These are phyloP conservation scores for Cryptococcus floricola DNA, from an alignment of 1,284 basidiomycete species.

Conservation along the genomic window DNA sequence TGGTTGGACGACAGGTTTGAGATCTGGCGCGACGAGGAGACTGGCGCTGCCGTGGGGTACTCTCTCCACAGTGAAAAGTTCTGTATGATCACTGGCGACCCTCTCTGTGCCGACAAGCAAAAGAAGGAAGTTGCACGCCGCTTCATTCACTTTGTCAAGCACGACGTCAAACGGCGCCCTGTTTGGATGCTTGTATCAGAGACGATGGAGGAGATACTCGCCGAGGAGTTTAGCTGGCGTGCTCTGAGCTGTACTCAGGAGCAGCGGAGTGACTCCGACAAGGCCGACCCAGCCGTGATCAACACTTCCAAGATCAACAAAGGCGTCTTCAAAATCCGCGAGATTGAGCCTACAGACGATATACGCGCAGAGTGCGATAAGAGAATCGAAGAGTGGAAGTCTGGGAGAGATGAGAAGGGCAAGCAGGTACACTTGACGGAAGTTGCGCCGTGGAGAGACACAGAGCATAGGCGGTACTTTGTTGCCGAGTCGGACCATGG, in stretches of 20 bases:
- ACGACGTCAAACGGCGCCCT: slow-evolving; percentile 53
- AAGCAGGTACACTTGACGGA: slow-evolving; percentile 59
- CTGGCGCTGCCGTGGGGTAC: slow-evolving; percentile 56
- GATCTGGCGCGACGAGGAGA: slow-evolving; percentile 54
- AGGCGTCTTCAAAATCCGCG: slow-evolving; percentile 52
- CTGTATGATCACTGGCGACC: slow-evolving; percentile 55
- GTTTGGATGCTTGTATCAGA: slow-evolving; percentile 56
- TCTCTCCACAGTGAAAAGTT: slow-evolving; percentile 44
- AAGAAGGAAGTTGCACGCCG: slow-evolving; percentile 50
- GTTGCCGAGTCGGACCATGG: slow-evolving; percentile 45
- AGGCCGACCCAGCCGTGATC: slow-evolving; percentile 51
- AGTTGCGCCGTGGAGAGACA: slow-evolving; percentile 56
- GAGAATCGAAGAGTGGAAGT: slow-evolving; percentile 55
- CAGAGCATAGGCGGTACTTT: slow-evolving; percentile 57
- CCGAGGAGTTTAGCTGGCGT: slow-evolving; percentile 54
- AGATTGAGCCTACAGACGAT: slow-evolving; percentile 41
- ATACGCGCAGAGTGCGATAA: slow-evolving; percentile 49
- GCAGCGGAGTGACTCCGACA: slow-evolving; percentile 55
- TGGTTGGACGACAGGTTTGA: slow-evolving; percentile 59
- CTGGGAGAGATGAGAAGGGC: slow-evolving; percentile 49
- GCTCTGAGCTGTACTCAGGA: slow-evolving; percentile 56
- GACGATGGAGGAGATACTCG: slow-evolving; percentile 53
- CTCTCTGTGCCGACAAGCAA: slow-evolving; percentile 54
- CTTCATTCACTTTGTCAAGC: slow-evolving; percentile 49
- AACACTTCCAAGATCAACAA: slow-evolving; percentile 50